These are phyloP conservation scores for Colletotrichum abscissum DNA, from an alignment of 2,329 filamentous ascomycete genomes.

Conservation along the genomic window DNA sequence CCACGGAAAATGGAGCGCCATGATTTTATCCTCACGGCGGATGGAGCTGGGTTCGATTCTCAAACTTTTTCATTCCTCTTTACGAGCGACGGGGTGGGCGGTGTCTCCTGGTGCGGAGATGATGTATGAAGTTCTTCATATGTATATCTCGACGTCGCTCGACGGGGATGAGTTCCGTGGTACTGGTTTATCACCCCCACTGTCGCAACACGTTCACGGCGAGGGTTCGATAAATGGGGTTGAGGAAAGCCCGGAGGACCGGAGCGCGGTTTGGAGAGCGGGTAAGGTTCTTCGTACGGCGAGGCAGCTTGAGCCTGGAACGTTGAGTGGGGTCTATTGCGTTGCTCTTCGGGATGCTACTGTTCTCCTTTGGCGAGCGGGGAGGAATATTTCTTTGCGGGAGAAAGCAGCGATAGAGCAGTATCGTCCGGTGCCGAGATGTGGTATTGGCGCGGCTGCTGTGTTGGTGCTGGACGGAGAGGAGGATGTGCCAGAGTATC, in stretches of 20 bases:
- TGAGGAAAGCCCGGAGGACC: neutral
- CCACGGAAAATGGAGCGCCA: slow-evolving; percentile 1
- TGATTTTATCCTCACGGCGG: slow-evolving; percentile 8
- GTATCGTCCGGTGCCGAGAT: too few species aligned
- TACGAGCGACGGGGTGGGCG: neutral
- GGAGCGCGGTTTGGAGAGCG: neutral
- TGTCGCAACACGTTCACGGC: neutral
- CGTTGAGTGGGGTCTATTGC: neutral
- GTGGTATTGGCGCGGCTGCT: neutral
- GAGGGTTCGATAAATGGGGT: neutral
- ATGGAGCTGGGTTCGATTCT: neutral
- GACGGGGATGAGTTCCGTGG: neutral
- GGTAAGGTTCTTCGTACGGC: neutral
- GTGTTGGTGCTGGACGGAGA: neutral
- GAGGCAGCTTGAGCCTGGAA: neutral
- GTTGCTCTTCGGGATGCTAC: neutral
- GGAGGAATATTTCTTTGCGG: neutral
- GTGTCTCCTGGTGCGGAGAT: neutral
- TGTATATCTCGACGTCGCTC: neutral
- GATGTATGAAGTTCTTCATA: neutral
- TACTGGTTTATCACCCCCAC: neutral
- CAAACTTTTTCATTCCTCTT: neutral
- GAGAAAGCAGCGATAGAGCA: too few species aligned
- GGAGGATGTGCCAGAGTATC: neutral
- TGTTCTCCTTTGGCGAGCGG: neutral